These are phyloP conservation scores for Ophioceras dolichostomum DNA, from an alignment of 2,329 filamentous ascomycete genomes.

Conservation along the genomic window DNA sequence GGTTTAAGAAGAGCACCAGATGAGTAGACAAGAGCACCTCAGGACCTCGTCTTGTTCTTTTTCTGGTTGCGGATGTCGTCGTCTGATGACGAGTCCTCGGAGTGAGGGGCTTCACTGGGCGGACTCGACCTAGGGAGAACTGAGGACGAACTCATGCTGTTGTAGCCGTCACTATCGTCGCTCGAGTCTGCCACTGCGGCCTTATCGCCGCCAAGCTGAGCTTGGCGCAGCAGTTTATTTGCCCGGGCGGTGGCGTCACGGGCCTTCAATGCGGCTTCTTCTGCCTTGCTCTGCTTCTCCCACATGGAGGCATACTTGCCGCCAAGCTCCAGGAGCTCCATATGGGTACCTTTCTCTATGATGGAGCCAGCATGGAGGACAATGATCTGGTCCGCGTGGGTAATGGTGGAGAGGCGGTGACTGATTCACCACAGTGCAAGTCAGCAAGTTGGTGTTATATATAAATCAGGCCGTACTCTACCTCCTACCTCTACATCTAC, in stretches of 20 bases:
- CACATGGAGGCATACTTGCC: slow-evolving; percentile 78
- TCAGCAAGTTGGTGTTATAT: neutral
- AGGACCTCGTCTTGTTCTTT: slow-evolving; percentile 1
- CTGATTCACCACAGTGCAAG: no score
- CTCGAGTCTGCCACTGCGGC: slow-evolving; percentile 17
- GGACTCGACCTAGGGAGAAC: slow-evolving; percentile 18
- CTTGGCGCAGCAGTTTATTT: slow-evolving; percentile 32
- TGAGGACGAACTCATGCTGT: slow-evolving; percentile 31
- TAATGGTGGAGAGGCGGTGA: slow-evolving; percentile 62
- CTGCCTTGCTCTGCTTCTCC: slow-evolving; percentile 75
- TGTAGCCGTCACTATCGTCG: slow-evolving; percentile 31
- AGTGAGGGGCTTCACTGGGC: no score
- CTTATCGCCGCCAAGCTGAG: slow-evolving; percentile 29
- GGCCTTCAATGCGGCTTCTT: slow-evolving; percentile 54
- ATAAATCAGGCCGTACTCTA: no score
- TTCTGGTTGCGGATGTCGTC: slow-evolving; percentile 1
- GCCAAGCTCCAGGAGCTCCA: slow-evolving; percentile 56
- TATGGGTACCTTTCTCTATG: slow-evolving; percentile 32
- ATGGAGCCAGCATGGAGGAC: slow-evolving; percentile 13
- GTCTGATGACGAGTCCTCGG: slow-evolving; percentile 7
- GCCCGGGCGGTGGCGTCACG: slow-evolving; percentile 27
- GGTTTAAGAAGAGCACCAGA: no score
- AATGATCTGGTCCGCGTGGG: slow-evolving; percentile 13
- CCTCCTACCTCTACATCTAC: no score
- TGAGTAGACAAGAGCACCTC: no score